These are phyloP conservation scores for Termitomyces eurrhizus DNA, from an alignment of 768 basidiomycete species.

Conservation along the genomic window DNA sequence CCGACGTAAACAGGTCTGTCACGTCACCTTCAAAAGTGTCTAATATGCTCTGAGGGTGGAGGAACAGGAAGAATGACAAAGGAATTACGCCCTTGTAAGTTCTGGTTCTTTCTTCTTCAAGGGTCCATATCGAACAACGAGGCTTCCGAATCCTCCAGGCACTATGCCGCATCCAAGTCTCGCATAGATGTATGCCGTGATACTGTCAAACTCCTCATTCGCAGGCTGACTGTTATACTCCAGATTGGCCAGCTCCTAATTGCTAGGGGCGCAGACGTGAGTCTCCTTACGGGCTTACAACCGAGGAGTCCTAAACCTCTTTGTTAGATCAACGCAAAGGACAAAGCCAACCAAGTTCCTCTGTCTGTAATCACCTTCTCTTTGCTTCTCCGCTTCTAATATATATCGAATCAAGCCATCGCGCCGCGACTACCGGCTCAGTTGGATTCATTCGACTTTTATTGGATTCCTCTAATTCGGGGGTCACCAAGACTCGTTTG, in stretches of 20 bases:
- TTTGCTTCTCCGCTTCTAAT: constrained; percentile 21
- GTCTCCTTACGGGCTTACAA: constrained; percentile 34
- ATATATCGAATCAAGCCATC: constrained; percentile 54
- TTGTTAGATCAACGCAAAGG: constrained; percentile 85
- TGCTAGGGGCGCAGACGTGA: constrained; percentile 85
- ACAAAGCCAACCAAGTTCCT: constrained; percentile 90
- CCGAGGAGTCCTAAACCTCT: constrained; percentile 27
- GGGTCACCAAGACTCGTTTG: constrained; percentile 67
- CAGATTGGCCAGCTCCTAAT: constrained; percentile 89
- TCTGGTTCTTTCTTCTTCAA: constrained; percentile 10
- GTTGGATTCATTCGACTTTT: constrained; percentile 84
- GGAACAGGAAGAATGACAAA: constrained; percentile 65
- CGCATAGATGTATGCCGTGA: constrained; percentile 65
- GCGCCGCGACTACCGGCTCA: constrained; percentile 94
- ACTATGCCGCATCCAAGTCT: constrained; percentile 92
- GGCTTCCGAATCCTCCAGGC: constrained; percentile 42
- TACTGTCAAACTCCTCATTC: constrained; percentile 19
- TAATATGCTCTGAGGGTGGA: constrained; percentile 17
- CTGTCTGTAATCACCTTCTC: constrained; percentile 48
- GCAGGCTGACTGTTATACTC: constrained; percentile 26
- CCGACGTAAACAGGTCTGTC: constrained; percentile 62
- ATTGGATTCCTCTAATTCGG: constrained; percentile 74
- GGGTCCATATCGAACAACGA: constrained; percentile 14
- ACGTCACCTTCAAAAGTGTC: constrained; percentile 16
- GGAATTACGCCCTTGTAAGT: constrained; percentile 81